Conservation (phyloP, 1,139 yeast species). For the Candida pseudoviswanathii region DNA sequence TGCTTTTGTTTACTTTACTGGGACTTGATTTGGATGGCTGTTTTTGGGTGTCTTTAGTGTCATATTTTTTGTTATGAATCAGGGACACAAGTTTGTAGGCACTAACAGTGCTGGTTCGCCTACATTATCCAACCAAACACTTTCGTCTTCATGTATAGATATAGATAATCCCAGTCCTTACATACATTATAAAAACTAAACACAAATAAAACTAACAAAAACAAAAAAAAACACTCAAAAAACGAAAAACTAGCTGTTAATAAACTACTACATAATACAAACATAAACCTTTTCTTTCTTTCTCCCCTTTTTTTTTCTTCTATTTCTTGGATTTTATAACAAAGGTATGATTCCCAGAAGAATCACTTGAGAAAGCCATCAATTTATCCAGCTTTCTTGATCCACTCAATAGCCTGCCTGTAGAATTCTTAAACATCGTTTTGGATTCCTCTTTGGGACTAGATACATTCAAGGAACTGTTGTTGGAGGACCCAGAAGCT, state of each 20-base stretch:
- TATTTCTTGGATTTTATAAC: slow-evolving; percentile 40
- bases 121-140: neutral
- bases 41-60: neutral
- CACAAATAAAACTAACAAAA: neutral
- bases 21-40: neutral
- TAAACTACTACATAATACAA: neutral
- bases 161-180: too few species aligned
- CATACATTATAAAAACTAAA: neutral
- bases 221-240: neutral
- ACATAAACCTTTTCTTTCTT: neutral
- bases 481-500: slow-evolving; percentile 9
- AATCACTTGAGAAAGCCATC: slow-evolving; percentile 48
- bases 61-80: neutral
- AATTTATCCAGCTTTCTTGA: slow-evolving; percentile 30
- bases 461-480: slow-evolving; percentile 1
- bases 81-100: neutral
- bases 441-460: slow-evolving; percentile 13
- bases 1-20: neutral
- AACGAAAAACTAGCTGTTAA: neutral
- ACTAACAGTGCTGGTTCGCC: neutral
- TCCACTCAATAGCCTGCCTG: slow-evolving; percentile 30
- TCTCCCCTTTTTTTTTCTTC: slow-evolving; percentile 14
- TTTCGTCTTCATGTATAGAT: neutral
- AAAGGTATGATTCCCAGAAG: slow-evolving; percentile 44
- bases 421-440: slow-evolving; percentile 23